Conservation (phyloP, 2,329 filamentous ascomycete species). For the Botrytis elliptica region DNA sequence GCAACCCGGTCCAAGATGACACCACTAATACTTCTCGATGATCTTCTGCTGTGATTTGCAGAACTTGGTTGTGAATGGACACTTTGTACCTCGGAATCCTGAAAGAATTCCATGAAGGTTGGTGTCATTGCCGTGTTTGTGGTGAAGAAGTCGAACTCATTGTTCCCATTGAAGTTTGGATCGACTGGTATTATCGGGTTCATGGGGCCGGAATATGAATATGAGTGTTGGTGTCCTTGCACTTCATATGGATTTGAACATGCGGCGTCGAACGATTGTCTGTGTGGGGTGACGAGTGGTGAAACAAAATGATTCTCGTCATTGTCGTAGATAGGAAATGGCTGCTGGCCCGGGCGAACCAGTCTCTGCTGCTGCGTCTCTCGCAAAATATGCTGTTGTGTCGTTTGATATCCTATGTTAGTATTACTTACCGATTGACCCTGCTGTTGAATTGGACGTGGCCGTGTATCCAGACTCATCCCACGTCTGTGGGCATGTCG, state of each 20-base stretch:
- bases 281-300: conserved; percentile 54
- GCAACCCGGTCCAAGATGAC: conserved; percentile 59
- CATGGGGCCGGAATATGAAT: conserved; percentile 45
- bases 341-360: conserved; percentile 68
- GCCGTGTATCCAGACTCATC: conserved; percentile 76
- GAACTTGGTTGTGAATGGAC: conserved; percentile 29
- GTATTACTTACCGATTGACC: conserved; percentile 50
- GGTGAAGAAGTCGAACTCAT: conserved; percentile 38
- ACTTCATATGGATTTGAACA: conserved; percentile 40
- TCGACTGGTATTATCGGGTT: conserved; percentile 42
- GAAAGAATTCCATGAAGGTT: conserved; percentile 38
- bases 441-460: conserved; percentile 51
- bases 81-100: conserved; percentile 31
- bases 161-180: conserved; percentile 38
- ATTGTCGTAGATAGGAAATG: conserved; percentile 36
- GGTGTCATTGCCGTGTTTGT: conserved; percentile 34
- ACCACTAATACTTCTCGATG: conserved; percentile 54
- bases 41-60: conserved; percentile 34
- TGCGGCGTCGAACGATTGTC: conserved; percentile 52
- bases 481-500: conserved; percentile 70
- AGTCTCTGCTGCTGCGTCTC: conserved; percentile 86
- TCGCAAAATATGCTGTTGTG: conserved; percentile 77
- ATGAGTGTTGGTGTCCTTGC: conserved; percentile 28
- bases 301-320: conserved; percentile 58
- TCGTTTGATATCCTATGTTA: conserved; percentile 54